phyloP scores from a whole-genome alignment of 164 flowering plant species.

The Vitis cinerea region DNA sequence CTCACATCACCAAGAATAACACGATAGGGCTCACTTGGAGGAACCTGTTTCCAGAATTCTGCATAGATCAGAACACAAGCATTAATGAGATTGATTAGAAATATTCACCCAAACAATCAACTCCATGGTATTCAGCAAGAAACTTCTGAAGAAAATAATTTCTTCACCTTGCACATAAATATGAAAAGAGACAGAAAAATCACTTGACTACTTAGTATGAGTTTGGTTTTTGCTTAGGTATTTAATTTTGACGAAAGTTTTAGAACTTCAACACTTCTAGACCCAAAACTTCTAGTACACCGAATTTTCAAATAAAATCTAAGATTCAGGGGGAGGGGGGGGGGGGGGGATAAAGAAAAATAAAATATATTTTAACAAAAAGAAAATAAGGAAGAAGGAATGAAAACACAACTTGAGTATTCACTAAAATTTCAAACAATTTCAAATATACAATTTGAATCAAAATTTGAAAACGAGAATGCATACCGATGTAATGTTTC shows the following conservation, averaged over 20 bases:
- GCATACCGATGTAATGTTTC: constrained; percentile 79
- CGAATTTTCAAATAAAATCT: not conserved
- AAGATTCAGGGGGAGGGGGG: not conserved
- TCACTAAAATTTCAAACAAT: no score
- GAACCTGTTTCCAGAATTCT: constrained; percentile 95
- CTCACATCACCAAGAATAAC: constrained; percentile 93
- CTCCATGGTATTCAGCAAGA: not conserved
- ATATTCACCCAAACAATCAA: not conserved
- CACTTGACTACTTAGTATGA: not conserved
- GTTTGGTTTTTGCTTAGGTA: no score
- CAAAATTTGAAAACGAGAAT: not conserved
- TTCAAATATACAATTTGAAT: not conserved
- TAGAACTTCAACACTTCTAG: not conserved
- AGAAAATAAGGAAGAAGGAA: no score
- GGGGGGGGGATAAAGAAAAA: no score
- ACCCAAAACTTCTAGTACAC: not conserved
- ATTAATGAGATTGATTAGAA: not conserved
- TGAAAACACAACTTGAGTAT: no score
- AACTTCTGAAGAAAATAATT: not conserved
- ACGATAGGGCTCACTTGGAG: constrained; percentile 92
- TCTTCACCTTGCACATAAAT: no score
- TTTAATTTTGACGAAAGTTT: not conserved
- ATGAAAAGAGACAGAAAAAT: no score
- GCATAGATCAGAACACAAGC: constrained; percentile 13
- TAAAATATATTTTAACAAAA: no score